Evolutionary conservation across 1,284 basidiomycete genomes (phyloP).

Genomic region (Austroboletus niveus): DNA sequence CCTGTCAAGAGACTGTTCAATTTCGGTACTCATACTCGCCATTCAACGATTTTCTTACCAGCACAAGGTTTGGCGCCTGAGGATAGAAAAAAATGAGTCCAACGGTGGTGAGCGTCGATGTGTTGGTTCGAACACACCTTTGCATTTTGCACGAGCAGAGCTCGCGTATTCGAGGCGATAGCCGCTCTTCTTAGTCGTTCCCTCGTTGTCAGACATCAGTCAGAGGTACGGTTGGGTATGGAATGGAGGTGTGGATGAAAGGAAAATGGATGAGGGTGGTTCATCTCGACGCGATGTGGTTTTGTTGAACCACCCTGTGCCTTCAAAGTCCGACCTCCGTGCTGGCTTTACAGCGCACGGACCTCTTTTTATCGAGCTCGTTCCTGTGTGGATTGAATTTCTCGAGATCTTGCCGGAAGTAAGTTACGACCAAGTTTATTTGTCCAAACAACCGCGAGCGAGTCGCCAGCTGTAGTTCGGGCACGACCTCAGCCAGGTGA

Average conservation of each 20-base stretch:
- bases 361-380: slow-evolving; percentile 31
- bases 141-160: slow-evolving; percentile 74
- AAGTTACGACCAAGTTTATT: slow-evolving; percentile 26
- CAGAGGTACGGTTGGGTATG: slow-evolving; percentile 16
- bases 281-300: slow-evolving; percentile 40
- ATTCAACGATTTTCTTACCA: slow-evolving; percentile 37
- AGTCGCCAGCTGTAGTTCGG: not conserved
- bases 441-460: slow-evolving; percentile 29
- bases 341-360: slow-evolving; percentile 33
- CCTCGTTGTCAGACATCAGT: slow-evolving; percentile 58
- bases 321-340: slow-evolving; percentile 36
- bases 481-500: not conserved
- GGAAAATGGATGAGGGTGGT: slow-evolving; percentile 33
- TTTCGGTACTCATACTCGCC: slow-evolving; percentile 12
- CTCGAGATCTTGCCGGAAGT: slow-evolving; percentile 10
- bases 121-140: slow-evolving; percentile 51
- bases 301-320: slow-evolving; percentile 38
- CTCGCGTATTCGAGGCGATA: slow-evolving; percentile 79
- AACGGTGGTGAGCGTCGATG: slow-evolving; percentile 9
- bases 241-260: slow-evolving; percentile 21
- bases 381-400: slow-evolving; percentile 21
- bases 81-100: slow-evolving; percentile 18
- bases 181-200: slow-evolving; percentile 48
- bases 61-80: slow-evolving; percentile 75
- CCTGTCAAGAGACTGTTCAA: slow-evolving; percentile 40